These are phyloP conservation scores for Chlorella variabilis DNA, from an alignment of 163 green algal species.

Conservation along the genomic window DNA sequence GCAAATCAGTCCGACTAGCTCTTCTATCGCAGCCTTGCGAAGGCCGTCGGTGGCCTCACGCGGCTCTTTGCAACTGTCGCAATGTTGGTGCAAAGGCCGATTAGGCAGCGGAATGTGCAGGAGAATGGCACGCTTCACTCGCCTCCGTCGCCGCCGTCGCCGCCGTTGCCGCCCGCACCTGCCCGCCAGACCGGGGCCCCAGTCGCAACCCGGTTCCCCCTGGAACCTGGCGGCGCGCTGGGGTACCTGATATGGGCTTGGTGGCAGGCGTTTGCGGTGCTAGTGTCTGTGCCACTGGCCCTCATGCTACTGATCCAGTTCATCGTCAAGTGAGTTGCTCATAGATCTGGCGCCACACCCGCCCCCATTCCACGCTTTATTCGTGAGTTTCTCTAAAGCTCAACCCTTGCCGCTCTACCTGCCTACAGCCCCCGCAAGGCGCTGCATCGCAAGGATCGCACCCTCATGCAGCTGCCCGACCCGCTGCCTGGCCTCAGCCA, in stretches of 20 bases:
- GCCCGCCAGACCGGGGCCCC: not conserved
- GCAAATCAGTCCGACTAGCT: too few relatives aligned
- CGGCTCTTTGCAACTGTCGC: too few relatives aligned
- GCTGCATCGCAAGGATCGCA: slow-evolving; percentile 16
- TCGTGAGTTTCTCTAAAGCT: not conserved
- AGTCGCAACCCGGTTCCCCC: not conserved
- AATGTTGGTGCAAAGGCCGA: not conserved
- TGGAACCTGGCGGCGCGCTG: not conserved
- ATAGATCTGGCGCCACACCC: too few relatives aligned
- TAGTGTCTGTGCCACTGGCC: not conserved
- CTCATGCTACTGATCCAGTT: slow-evolving; percentile 2
- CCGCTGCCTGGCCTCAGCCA: slow-evolving; percentile 17
- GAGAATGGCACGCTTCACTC: not conserved
- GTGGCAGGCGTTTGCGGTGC: not conserved
- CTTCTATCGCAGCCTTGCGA: too few relatives aligned
- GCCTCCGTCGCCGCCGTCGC: too few relatives aligned
- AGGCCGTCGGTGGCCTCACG: too few relatives aligned
- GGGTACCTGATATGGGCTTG: not conserved
- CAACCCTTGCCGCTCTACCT: not conserved
- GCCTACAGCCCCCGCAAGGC: slow-evolving; percentile 12
- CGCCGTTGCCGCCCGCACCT: not conserved
- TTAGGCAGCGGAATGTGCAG: not conserved
- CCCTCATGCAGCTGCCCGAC: not conserved
- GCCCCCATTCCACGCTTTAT: not conserved
- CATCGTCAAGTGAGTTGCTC: slow-evolving; percentile 17